Conservation (phyloP, 2,329 filamentous ascomycete species). For the Podosphaera aphanis region DNA sequence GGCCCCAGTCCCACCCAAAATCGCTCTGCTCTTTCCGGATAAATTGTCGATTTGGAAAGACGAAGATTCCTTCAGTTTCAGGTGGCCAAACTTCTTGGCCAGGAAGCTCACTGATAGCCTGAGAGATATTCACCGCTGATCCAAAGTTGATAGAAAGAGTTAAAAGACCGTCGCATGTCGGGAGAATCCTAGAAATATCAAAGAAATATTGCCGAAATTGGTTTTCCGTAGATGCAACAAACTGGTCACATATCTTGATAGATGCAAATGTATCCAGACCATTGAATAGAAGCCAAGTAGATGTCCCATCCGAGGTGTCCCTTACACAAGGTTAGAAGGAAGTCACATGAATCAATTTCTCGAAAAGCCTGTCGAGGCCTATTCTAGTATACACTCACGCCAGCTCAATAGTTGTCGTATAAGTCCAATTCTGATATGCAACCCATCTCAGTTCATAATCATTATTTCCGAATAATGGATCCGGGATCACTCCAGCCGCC, state of each 20-base stretch:
- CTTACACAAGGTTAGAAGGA: constrained; percentile 3
- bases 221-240: constrained; percentile 33
- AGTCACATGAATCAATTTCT: background rate
- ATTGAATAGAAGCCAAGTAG: constrained; percentile 34
- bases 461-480: constrained; percentile 27
- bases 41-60: constrained; percentile 29
- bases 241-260: constrained; percentile 28
- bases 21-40: constrained; percentile 38
- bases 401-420: constrained; percentile 25
- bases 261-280: constrained; percentile 37
- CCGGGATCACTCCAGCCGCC: constrained; percentile 21
- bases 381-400: background rate
- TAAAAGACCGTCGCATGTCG: constrained; percentile 19
- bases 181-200: constrained; percentile 25
- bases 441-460: constrained; percentile 38
- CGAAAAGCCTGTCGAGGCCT: background rate
- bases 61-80: constrained; percentile 24
- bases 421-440: constrained; percentile 35
- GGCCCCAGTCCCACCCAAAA: constrained; percentile 43
- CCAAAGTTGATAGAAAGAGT: constrained; percentile 30
- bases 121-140: constrained; percentile 28
- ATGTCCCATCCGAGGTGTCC: constrained; percentile 15
- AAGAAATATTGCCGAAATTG: constrained; percentile 40
- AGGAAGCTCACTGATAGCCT: constrained; percentile 25
- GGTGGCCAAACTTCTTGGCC: constrained; percentile 22